These are phyloP conservation scores for Colletotrichum plurivorum DNA, from an alignment of 2,329 filamentous ascomycete genomes.

Conservation along the genomic window DNA sequence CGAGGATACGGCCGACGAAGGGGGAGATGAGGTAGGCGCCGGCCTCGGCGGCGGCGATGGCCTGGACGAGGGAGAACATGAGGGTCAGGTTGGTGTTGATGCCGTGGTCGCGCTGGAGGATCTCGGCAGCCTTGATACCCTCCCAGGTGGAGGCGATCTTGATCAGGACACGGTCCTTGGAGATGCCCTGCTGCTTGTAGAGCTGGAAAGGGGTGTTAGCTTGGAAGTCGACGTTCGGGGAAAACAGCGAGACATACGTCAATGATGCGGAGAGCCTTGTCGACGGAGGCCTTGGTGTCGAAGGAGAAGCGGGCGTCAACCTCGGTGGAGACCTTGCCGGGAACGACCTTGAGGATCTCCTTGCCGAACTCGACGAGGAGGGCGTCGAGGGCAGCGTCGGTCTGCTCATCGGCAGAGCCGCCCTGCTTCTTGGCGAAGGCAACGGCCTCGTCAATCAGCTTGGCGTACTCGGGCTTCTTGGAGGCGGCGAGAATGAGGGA, in stretches of 20 bases:
- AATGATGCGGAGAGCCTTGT: conserved; percentile 98
- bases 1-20: conserved; percentile 98
- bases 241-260: conserved; percentile 71
- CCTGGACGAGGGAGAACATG: conserved; percentile 97
- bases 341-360: conserved; percentile 96
- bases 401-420: conserved; percentile 80
- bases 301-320: conserved; percentile 97
- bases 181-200: conserved; percentile 92
- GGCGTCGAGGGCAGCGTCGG: conserved; percentile 91
- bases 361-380: conserved; percentile 98
- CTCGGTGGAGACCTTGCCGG: conserved; percentile 98
- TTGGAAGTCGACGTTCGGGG: conserved; percentile 4
- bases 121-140: conserved; percentile 98
- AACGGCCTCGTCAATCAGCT: conserved; percentile 89
- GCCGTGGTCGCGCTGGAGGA: conserved; percentile 94
- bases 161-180: conserved; percentile 96
- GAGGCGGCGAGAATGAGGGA: conserved; percentile 98
- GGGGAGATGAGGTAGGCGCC: conserved; percentile 98
- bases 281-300: conserved; percentile 89
- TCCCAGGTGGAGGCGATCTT: conserved; percentile 99
- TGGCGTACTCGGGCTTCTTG: conserved; percentile 97
- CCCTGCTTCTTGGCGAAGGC: conserved; percentile 86
- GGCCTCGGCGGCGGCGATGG: conserved; percentile 95
- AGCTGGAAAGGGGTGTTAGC: conserved; percentile 69
- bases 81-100: conserved; percentile 99